Base-by-base conservation (phyloP, 768 basidiomycete species). In the Mycena pura region DNA sequence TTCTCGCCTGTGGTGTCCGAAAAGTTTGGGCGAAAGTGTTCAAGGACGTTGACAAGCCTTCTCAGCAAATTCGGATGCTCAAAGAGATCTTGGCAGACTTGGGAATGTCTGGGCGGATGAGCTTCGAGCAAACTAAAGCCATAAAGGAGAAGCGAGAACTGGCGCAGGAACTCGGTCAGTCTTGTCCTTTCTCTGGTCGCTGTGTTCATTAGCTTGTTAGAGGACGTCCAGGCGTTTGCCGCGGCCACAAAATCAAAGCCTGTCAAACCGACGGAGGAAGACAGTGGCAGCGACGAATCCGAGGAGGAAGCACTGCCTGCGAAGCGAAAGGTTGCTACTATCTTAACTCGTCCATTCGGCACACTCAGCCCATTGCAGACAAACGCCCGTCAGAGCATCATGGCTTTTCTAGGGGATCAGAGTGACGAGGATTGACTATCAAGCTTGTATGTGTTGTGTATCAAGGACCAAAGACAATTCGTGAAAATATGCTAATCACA, bases 61-160 rank as follows among this genome's bases (percentile, higher is more conserved):
- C 78, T 2, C 82, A 86, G 46, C 91, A 93, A 68, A 88, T 93
- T 29, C 76, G 76, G 49, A 86, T 83, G 38, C 79, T 94, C 31
- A 86, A 84, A 56, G 77, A 82, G 57, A 87, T 90, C 13, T 79
- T 95, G 8, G 69, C 77, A 24, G 89, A 88, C 5, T 79, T 95
- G 28, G 93, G 93, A 1, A 96, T 95, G 92, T 84, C 79, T 0
- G 91, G 91, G 1, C 83, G 89, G 22, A 78, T 88, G 69, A 94
- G 86, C 61, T 67, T 93, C 68, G 93, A 92, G 52, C 90, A 95
- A 74, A 95, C 94, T 5, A 91, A 85, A 66, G 76, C 79, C 3
- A 90, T 96, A 66, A 89, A 82, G 61, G 84, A 80, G 72, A 84
- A 84, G 69, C 79, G 93, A 43, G 95, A 95, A 70, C 71, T 93